Percentiles rank a stretch among this genome's conserved stretches.
Evolutionary conservation across 2,329 filamentous ascomycete genomes (phyloP).

Genomic region (Akanthomyces lecanii): DNA sequence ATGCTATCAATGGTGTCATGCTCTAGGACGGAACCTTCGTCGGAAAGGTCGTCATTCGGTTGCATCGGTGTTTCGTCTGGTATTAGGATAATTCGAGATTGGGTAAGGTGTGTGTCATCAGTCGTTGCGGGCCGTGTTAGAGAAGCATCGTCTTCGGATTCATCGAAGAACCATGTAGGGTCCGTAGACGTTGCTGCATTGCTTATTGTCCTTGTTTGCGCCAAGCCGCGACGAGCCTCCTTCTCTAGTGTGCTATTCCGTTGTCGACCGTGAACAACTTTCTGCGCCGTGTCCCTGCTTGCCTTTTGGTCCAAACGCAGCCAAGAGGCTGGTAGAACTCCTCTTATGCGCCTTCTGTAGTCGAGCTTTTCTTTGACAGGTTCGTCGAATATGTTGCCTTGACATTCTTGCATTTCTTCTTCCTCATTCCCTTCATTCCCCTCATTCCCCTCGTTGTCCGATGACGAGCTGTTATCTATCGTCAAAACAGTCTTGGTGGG

Average conservation of each 20-base stretch:
- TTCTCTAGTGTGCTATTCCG: constrained; percentile 35
- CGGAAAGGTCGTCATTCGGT: constrained; percentile 19
- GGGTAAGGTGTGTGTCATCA: constrained; percentile 25
- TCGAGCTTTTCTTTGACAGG: constrained; percentile 40
- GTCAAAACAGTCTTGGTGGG: constrained; percentile 1
- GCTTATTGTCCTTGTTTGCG: constrained; percentile 35
- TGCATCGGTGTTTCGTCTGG: constrained; percentile 12
- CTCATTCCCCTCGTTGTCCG: neutral
- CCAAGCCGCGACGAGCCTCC: constrained; percentile 45
- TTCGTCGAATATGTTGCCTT: constrained; percentile 24
- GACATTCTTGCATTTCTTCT: neutral
- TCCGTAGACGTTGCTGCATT: constrained; percentile 27
- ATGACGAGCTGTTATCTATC: constrained; percentile 6
- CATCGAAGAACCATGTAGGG: constrained; percentile 40
- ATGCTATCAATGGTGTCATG: constrained; percentile 51
- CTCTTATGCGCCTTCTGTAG: constrained; percentile 45
- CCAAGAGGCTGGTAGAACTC: constrained; percentile 65
- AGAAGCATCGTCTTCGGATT: constrained; percentile 35
- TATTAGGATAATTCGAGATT: constrained; percentile 25
- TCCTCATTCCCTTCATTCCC: neutral
- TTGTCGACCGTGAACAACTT: constrained; percentile 26
- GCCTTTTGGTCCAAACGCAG: constrained; percentile 54
- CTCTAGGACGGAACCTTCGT: constrained; percentile 41
- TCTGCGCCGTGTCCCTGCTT: constrained; percentile 29
- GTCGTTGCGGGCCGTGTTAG: constrained; percentile 21